Evolutionary conservation across 257 asterid genomes (phyloP).

Genomic region (Gynochthodes officinalis): DNA sequence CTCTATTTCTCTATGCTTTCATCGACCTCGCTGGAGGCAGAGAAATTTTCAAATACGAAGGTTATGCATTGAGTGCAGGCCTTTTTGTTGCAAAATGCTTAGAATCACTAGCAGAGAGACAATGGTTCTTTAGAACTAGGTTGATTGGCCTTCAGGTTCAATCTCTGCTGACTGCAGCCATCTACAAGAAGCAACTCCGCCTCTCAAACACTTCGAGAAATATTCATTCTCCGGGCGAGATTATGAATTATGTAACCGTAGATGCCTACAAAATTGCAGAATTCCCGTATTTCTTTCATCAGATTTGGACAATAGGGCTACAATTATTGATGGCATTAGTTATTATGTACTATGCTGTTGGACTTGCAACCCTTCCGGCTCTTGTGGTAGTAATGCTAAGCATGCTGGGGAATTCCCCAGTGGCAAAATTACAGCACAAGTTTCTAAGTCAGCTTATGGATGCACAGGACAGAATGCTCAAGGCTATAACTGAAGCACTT

Average conservation of each 20-base stretch:
- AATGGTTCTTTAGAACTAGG: slow-evolving; percentile 35
- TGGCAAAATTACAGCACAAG: slow-evolving; percentile 35
- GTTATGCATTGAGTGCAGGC: slow-evolving; percentile 23
- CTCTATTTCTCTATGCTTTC: slow-evolving; percentile 38
- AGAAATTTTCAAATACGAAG: slow-evolving; percentile 23
- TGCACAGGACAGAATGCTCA: slow-evolving; percentile 37
- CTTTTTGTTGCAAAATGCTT: slow-evolving; percentile 29
- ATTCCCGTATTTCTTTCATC: slow-evolving; percentile 37
- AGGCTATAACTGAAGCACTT: slow-evolving; percentile 29
- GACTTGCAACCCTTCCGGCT: slow-evolving; percentile 32
- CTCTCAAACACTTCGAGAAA: slow-evolving; percentile 26
- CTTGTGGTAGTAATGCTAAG: slow-evolving; percentile 21
- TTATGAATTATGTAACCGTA: slow-evolving; percentile 35
- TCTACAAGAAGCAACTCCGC: slow-evolving; percentile 32
- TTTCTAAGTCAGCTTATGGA: slow-evolving; percentile 30
- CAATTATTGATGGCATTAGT: slow-evolving; percentile 30
- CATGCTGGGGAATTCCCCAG: slow-evolving; percentile 29
- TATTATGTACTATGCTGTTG: slow-evolving; percentile 30
- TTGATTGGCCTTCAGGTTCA: slow-evolving; percentile 31
- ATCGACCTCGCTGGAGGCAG: slow-evolving; percentile 29
- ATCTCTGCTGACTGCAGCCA: slow-evolving; percentile 32
- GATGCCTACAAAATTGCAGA: slow-evolving; percentile 38
- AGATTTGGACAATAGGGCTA: slow-evolving; percentile 33
- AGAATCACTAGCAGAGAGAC: slow-evolving; percentile 41
- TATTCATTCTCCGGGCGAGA: slow-evolving; percentile 35